phyloP scores from a whole-genome alignment of 2,329 filamentous ascomycete species.

The Dactylellina leptospora region DNA sequence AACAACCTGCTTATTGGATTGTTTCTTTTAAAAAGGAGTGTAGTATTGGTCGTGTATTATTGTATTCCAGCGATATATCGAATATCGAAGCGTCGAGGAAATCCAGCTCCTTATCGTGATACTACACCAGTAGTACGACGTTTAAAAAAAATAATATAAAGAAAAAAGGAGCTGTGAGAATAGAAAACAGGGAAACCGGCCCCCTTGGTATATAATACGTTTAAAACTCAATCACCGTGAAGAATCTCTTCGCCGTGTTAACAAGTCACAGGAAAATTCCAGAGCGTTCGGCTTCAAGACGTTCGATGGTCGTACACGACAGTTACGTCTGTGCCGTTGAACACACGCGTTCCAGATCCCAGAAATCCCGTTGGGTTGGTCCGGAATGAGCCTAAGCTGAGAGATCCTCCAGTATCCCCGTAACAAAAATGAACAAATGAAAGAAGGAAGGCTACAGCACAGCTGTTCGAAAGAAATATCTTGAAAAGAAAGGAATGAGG shows the following conservation, averaged over 20 bases:
- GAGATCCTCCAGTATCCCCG: background rate
- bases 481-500: conserved; percentile 10
- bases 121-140: background rate
- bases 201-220: conserved; percentile 9
- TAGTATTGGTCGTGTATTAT: background rate
- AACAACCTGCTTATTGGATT: conserved; percentile 5
- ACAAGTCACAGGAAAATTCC: too few relatives aligned
- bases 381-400: conserved; percentile 26
- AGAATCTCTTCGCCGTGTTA: background rate
- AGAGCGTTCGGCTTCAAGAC: too few relatives aligned
- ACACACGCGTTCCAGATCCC: background rate
- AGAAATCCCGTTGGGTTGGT: conserved; percentile 15
- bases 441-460: conserved; percentile 6
- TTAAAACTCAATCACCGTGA: background rate
- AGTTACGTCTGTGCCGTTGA: conserved; percentile 5
- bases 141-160: conserved; percentile 1
- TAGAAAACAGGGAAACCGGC: conserved; percentile 22
- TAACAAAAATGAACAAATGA: conserved; percentile 5
- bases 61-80: conserved; percentile 29
- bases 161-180: background rate
- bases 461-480: conserved; percentile 16
- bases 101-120: conserved; percentile 3
- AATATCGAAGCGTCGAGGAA: conserved; percentile 2
- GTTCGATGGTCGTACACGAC: too few relatives aligned
- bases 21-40: background rate